Evolutionary conservation across 1,139 yeast genomes (phyloP), one percentile per base, ranked within the genome.

Genomic region (Arxiozyma telluris): DNA sequence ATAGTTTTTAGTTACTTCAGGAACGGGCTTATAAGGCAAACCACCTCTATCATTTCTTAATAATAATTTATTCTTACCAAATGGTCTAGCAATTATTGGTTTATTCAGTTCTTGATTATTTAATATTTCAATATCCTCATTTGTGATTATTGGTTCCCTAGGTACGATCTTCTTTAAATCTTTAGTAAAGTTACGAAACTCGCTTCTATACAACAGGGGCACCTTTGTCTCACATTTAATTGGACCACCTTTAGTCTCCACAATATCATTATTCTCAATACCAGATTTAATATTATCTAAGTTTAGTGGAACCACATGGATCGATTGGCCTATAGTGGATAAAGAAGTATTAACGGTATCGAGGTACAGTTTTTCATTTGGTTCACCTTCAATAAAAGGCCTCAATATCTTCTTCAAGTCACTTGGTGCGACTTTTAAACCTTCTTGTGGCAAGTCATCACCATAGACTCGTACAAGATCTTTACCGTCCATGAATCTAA

Each of bases 41-140:
- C 70, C 70, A 39, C 71, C 71, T 57, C 71, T 62, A 51, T 68
- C 71, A 46, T 66, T 65, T 47, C 65, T 59, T 39, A 68, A 51
- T 18, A 68, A 53, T 21, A 67, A 53, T 41, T 61, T 58, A 52
- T 68, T 68, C 56, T 60, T 64, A 44, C 71, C 71, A 56, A 67
- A 68, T 3, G 71, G 71, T 44, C 62, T 62, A 17, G 63, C 69
- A 20, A 68, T 62, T 18, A 67, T 54, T 8, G 70, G 69, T n/a
- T 58, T 56, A 43, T 55, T 60, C 18, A 50, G 48, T 23, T 51
- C 49, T 9, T 49, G 43, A 34, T 47, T 23, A 11, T 49, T 42
- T 21, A 50, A 54, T 25, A 48, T 50, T 12, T 51, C 50, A 2
- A 51, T 50, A 39, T 54, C 55, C 22, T 64, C 64, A 23, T 63